These are phyloP conservation scores for Apiospora kogelbergensis DNA, from an alignment of 2,329 filamentous ascomycete genomes.

Conservation along the genomic window DNA sequence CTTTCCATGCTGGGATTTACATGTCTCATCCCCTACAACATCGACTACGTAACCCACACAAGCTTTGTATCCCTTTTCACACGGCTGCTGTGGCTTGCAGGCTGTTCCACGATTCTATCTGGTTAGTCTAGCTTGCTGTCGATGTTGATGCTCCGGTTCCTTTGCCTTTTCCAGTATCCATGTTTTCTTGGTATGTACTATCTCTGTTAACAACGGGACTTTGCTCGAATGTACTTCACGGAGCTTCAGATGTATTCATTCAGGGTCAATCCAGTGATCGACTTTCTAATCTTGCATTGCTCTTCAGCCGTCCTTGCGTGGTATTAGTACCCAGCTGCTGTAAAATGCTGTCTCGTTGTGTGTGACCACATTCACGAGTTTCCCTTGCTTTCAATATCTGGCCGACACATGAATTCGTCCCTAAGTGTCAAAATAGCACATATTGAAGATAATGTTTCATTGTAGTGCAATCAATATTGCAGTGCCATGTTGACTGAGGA, in stretches of 20 bases:
- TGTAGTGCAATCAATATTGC: not conserved
- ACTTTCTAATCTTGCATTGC: not conserved
- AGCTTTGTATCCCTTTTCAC: not conserved
- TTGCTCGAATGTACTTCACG: not conserved
- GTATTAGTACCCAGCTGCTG: not conserved
- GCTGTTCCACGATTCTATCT: not conserved
- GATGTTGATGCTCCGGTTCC: not conserved
- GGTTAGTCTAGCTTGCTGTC: not conserved
- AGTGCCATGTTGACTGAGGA: not conserved
- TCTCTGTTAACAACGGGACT: not conserved
- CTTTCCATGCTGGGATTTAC: not conserved
- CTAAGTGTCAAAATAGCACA: fast-evolving
- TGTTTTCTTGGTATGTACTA: not conserved
- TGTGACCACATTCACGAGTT: not conserved
- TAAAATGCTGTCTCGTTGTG: not conserved
- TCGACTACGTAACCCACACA: not conserved
- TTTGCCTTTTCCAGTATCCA: not conserved
- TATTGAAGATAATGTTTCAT: too few species aligned
- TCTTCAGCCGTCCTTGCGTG: not conserved
- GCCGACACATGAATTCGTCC: too few species aligned
- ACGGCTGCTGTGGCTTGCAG: not conserved
- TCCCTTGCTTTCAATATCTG: not conserved
- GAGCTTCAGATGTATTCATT: not conserved
- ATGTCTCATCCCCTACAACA: not conserved
- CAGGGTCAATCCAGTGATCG: not conserved